Evolutionary conservation across 2,329 filamentous ascomycete genomes (phyloP), one percentile per base, ranked within the genome.

Genomic region (Harringtonia aguacate): DNA sequence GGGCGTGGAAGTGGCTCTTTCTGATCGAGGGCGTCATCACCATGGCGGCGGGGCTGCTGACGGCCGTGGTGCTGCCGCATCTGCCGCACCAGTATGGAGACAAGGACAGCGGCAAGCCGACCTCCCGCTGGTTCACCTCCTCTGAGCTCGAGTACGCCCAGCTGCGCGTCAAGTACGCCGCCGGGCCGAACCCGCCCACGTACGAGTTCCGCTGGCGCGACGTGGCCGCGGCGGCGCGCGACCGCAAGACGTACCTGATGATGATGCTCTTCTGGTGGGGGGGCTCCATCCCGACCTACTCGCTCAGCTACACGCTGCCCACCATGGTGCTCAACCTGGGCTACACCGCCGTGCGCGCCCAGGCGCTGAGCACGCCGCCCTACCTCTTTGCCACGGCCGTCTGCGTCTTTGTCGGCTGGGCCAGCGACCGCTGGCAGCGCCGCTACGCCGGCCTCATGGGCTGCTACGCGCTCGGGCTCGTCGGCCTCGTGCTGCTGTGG

Each of bases 21-120:
- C 48, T 53, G 22, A 62, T 76, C 21, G 71, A 77, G 61, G 79
- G 79, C 13, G 40, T 80, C 8, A 67, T 68, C 1, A 81, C 78
- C 0, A 65, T 81, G 6, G 5, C 80, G 1, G 79, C 29, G 13
- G 47, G 77, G 3, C 52, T 79, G 4, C 57, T 66, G 1, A 73
- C 71, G 2, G 79, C 75, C 58, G 84, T 75, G 69, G 67, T 78
- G 56, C 77, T 86, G 2, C 72, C 81, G 50, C 81, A 86, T 53
- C 86, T 83, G 55, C 83, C 83, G 22, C 36, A 40, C 43, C 43
- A 40, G n/a, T n/a, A n/a, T n/a, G n/a, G n/a, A n/a, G n/a, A n/a
- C n/a, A n/a, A n/a, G n/a, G n/a, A n/a, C n/a, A n/a, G n/a, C n/a
- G n/a, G 24, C 24, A 7, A 27, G 7, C 24, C 10, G 24, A 27